phyloP scores from a whole-genome alignment of 371 early-diverging fungal genomes.

The Rhizopus stolonifer region DNA sequence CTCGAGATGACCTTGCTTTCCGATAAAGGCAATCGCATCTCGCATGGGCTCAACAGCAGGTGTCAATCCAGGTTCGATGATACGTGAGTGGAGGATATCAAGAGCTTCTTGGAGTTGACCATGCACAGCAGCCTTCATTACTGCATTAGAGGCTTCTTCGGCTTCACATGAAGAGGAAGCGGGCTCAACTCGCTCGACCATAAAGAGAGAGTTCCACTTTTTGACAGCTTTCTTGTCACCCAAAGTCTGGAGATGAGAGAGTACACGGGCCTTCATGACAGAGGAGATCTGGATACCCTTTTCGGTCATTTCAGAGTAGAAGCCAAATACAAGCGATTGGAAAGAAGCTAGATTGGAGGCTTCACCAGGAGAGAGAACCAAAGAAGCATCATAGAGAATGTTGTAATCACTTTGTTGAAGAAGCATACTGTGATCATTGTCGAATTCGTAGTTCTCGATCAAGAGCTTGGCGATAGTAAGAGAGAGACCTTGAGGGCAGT shows the following conservation, averaged over 20 bases:
- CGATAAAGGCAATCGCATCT: slow-evolving; percentile 43
- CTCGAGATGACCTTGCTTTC: slow-evolving; percentile 45
- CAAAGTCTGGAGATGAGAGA: slow-evolving; percentile 10
- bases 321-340: slow-evolving; percentile 12
- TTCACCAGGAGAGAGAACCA: slow-evolving; percentile 15
- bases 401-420: slow-evolving; percentile 16
- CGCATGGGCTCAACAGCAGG: slow-evolving; percentile 42
- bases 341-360: slow-evolving; percentile 15
- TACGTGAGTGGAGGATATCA: slow-evolving; percentile 19
- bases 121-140: slow-evolving; percentile 26
- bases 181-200: not conserved
- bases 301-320: slow-evolving; percentile 16
- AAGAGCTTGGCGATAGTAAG: slow-evolving; percentile 14
- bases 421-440: slow-evolving; percentile 16
- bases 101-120: slow-evolving; percentile 23
- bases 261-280: slow-evolving; percentile 12
- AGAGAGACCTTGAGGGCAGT: slow-evolving; percentile 20
- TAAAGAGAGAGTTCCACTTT: slow-evolving; percentile 28
- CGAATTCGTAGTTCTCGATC: slow-evolving; percentile 24
- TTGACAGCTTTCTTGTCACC: slow-evolving; percentile 15
- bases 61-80: slow-evolving; percentile 7
- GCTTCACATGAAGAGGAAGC: slow-evolving; percentile 16
- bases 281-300: slow-evolving; percentile 3
- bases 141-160: slow-evolving; percentile 14
- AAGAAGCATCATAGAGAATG: slow-evolving; percentile 22